Base-by-base conservation (phyloP, 1,139 yeast genomes). In the Spencermartinsiella ligniputridi region DNA sequence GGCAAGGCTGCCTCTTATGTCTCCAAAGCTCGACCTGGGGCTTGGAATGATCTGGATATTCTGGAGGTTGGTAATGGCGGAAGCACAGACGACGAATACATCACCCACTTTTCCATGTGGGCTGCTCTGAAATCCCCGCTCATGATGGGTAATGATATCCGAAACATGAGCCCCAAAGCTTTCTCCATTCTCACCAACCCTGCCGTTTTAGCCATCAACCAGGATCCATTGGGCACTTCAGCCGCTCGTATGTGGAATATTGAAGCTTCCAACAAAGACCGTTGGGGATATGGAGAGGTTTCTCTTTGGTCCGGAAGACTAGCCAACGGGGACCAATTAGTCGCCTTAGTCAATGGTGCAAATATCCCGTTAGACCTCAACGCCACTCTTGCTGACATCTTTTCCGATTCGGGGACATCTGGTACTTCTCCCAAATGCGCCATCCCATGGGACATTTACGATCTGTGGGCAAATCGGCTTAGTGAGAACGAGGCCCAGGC, bases 61-160 rank as follows among this genome's bases (percentile, higher is more conserved):
- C 50, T 62, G 24, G 66, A 62, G 45, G 64, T 61, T 21, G 66
- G 66, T n/a, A 56, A 57, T 45, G 66, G 66, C 8, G 61, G 60
- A 11, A 52, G 55, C 53, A 47, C 58, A 15, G 54, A 52, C 21
- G 60, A 55, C 9, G 66, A 60, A 41, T 58, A 60, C 39, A 48
- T 40, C 38, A 48, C 64, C 12, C 64, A 60, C 40, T 60, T 60
- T 41, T 55, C 63, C 12, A 48, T 62, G 49, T 62, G 66, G 66
- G 55, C 64, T 3, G 50, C 56, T 16, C 52, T 59, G 27, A 61
- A 58, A 44, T 58, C 64, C 2, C 63, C 66, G 11, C 49, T 62
- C 19, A 49, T 62, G 29, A 55, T 62, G 33, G 66, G 65, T 15
- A 58, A 57, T 30, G 63, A 61, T 45, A 50, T 61, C 11, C 40